phyloP scores from a whole-genome alignment of 2,329 filamentous ascomycete genomes.

The Pestalotiopsis sp. region DNA sequence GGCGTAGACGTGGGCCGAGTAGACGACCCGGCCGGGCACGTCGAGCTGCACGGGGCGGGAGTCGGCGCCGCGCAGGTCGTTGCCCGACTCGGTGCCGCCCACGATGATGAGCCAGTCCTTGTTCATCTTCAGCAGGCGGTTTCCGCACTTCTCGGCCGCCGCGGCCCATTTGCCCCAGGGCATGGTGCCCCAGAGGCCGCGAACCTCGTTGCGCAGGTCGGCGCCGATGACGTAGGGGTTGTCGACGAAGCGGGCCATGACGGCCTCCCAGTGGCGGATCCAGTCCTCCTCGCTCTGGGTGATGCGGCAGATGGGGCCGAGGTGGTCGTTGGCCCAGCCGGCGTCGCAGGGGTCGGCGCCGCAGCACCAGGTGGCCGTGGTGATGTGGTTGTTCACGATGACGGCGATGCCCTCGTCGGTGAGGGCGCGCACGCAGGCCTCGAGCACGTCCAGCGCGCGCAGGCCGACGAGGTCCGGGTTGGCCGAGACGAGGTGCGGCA shows the following conservation, averaged over 20 bases:
- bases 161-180: constrained; percentile 63
- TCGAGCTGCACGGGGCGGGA: constrained; percentile 58
- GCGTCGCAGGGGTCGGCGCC: constrained; percentile 68
- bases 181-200: constrained; percentile 70
- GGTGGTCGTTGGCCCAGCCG: constrained; percentile 65
- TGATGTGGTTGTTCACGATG: constrained; percentile 72
- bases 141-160: constrained; percentile 64
- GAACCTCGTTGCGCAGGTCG: constrained; percentile 69
- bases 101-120: constrained; percentile 67
- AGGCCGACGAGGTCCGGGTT: constrained; percentile 60
- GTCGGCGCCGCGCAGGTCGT: constrained; percentile 60
- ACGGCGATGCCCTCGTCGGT: constrained; percentile 64
- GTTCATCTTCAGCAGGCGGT: constrained; percentile 59
- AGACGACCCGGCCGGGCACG: constrained; percentile 57
- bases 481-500: constrained; percentile 50
- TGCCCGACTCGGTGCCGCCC: constrained; percentile 66
- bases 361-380: constrained; percentile 68
- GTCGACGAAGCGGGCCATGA: constrained; percentile 59
- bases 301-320: constrained; percentile 60
- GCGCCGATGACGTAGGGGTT: constrained; percentile 65
- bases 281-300: constrained; percentile 65
- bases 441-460: constrained; percentile 61
- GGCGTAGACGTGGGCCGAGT: constrained; percentile 67
- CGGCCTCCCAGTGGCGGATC: constrained; percentile 65
- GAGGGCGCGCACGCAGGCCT: constrained; percentile 57